Conservation (phyloP, 176 grass and related monocot species). For the Triticum urartu region DNA sequence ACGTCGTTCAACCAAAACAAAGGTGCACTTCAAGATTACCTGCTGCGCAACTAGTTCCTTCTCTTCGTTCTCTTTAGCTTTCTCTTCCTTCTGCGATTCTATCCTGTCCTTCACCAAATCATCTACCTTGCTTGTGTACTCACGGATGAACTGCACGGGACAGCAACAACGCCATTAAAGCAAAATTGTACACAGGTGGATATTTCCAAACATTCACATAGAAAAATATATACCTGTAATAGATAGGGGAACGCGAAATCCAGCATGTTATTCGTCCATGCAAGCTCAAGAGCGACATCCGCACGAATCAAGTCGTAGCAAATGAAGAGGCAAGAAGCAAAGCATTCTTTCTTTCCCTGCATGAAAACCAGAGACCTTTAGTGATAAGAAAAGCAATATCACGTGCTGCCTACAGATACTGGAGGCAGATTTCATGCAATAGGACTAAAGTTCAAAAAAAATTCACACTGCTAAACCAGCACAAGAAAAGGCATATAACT, state of each 20-base stretch:
- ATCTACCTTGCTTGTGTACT: constrained; percentile 90
- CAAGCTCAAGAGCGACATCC: constrained; percentile 97
- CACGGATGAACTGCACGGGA: constrained; percentile 70
- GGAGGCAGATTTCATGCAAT: not conserved
- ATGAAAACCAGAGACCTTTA: constrained; percentile 23
- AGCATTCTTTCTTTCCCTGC: constrained; percentile 99
- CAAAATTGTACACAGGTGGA: not conserved
- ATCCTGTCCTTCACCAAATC: constrained; percentile 88
- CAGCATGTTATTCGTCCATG: constrained; percentile 96
- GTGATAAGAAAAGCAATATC: constrained; percentile 2
- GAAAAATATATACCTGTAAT: constrained; percentile 70
- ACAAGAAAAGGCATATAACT: not conserved
- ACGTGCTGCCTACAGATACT: not conserved
- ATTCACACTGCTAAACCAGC: not conserved
- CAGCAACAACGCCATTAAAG: not conserved
- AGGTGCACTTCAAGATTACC: constrained; percentile 35
- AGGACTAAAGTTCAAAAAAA: not conserved
- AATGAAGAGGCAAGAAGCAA: constrained; percentile 98
- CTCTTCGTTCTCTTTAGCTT: constrained; percentile 78
- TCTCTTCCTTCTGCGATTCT: constrained; percentile 79
- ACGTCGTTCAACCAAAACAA: not conserved
- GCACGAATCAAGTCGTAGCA: constrained; percentile 96
- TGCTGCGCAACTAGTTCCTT: constrained; percentile 93
- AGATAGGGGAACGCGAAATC: constrained; percentile 96
- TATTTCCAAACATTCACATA: not conserved